Conservation (phyloP, 192 early-diverging fungal genomes). For the Thamnidium elegans region DNA sequence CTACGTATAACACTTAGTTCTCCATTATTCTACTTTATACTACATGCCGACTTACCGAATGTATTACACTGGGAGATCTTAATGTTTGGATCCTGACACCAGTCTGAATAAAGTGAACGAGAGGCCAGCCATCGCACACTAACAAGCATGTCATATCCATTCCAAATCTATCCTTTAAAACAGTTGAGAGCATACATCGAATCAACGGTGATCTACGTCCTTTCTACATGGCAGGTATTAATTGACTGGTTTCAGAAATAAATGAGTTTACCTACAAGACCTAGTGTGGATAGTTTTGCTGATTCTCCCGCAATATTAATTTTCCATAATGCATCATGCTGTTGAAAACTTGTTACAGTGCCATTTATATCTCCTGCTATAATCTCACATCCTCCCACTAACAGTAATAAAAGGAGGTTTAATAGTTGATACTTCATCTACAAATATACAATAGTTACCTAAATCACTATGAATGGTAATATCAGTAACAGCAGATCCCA, state of each 20-base stretch:
- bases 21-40: not conserved
- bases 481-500: constrained; percentile 25
- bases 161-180: constrained; percentile 26
- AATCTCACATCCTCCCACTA: constrained; percentile 37
- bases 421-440: not conserved
- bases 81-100: constrained; percentile 29
- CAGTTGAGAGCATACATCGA: constrained; percentile 25
- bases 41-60: constrained; percentile 25
- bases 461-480: constrained; percentile 30
- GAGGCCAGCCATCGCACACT: constrained; percentile 31
- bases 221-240: not conserved
- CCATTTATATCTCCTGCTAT: constrained; percentile 35
- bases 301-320: constrained; percentile 35
- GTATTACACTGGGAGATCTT: constrained; percentile 17
- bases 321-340: constrained; percentile 27
- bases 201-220: constrained; percentile 22
- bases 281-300: constrained; percentile 11
- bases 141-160: constrained; percentile 32
- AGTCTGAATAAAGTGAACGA: constrained; percentile 34
- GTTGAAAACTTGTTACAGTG: constrained; percentile 29
- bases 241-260: too few species aligned
- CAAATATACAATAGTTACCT: constrained; percentile 7
- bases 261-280: not conserved
- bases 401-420: not conserved
- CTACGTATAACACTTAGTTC: constrained; percentile 4